phyloP scores from a whole-genome alignment of 2,329 filamentous ascomycete genomes.

The Alternaria consortialis region DNA sequence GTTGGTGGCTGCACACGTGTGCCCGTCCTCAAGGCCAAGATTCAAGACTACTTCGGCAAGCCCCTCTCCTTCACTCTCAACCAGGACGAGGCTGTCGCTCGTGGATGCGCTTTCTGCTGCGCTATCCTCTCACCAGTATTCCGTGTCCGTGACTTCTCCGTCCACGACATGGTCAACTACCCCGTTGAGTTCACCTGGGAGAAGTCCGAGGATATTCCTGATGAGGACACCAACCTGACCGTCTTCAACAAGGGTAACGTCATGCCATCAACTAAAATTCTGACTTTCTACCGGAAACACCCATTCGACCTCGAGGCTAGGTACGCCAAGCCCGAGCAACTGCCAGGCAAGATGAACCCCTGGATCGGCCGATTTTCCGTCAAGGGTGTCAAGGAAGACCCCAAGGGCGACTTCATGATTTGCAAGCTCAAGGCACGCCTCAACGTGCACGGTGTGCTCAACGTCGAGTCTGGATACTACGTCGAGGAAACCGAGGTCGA shows the following conservation, averaged over 20 bases:
- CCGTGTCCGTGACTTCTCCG: constrained; percentile 96
- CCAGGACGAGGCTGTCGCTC: constrained; percentile 95
- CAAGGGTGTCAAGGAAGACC: constrained; percentile 94
- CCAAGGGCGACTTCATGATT: constrained; percentile 98
- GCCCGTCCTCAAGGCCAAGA: constrained; percentile 87
- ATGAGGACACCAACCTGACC: constrained; percentile 95
- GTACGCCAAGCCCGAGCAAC: constrained; percentile 84
- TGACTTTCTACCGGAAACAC: constrained; percentile 99
- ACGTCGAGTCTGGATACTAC: constrained; percentile 96
- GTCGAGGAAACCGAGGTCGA: constrained; percentile 98
- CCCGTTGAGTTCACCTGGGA: constrained; percentile 99
- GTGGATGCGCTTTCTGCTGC: constrained; percentile 96
- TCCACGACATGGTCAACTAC: constrained; percentile 97
- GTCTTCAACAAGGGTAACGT: constrained; percentile 98
- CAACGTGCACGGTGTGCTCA: constrained; percentile 94
- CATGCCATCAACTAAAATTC: constrained; percentile 97
- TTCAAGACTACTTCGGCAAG: constrained; percentile 91
- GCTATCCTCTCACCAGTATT: constrained; percentile 97
- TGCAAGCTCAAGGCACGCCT: constrained; percentile 99
- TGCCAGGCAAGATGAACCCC: constrained; percentile 89
- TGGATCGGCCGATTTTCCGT: constrained; percentile 99
- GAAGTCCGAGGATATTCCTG: constrained; percentile 96
- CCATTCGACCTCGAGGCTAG: constrained; percentile 94
- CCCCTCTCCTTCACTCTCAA: constrained; percentile 93
- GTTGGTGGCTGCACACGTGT: constrained; percentile 96